A percentile compares a stretch with the other conserved stretches of the same genome.
phyloP scores from a whole-genome alignment of 2,329 filamentous ascomycete species.

The Aspergillus neotritici region DNA sequence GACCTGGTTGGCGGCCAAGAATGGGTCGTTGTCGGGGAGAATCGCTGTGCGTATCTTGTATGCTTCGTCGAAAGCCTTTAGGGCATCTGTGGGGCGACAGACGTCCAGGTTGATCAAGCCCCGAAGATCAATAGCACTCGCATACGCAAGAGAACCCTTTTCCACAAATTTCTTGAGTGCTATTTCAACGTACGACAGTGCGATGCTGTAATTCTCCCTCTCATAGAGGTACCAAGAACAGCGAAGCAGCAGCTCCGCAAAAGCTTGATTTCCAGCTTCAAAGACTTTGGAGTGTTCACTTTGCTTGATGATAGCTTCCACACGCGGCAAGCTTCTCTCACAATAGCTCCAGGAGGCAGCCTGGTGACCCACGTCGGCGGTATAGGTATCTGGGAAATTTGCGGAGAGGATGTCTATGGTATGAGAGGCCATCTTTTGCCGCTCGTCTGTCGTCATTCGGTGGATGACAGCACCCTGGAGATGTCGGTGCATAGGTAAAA shows the following conservation, averaged over 20 bases:
- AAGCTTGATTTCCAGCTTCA: not conserved
- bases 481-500: constrained; percentile 8
- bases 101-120: constrained; percentile 14
- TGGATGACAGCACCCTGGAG: constrained; percentile 9
- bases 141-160: constrained; percentile 8
- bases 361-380: constrained; percentile 8
- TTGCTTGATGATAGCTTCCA: constrained; percentile 7
- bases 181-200: constrained; percentile 8
- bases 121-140: constrained; percentile 13
- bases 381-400: constrained; percentile 10
- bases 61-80: constrained; percentile 10
- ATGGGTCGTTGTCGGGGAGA: constrained; percentile 2
- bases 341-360: constrained; percentile 8
- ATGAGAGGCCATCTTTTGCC: constrained; percentile 3
- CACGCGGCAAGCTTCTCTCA: constrained; percentile 9
- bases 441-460: constrained; percentile 7
- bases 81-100: constrained; percentile 7
- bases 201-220: constrained; percentile 12
- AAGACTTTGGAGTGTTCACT: constrained; percentile 5
- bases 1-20: constrained; percentile 6
- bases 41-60: constrained; percentile 4
- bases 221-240: constrained; percentile 14
- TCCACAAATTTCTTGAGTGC: constrained; percentile 8
- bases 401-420: constrained; percentile 7
- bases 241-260: constrained; percentile 10